These are phyloP conservation scores for Raphanus sativus DNA, from an alignment of 345 rosid species.

Conservation along the genomic window DNA sequence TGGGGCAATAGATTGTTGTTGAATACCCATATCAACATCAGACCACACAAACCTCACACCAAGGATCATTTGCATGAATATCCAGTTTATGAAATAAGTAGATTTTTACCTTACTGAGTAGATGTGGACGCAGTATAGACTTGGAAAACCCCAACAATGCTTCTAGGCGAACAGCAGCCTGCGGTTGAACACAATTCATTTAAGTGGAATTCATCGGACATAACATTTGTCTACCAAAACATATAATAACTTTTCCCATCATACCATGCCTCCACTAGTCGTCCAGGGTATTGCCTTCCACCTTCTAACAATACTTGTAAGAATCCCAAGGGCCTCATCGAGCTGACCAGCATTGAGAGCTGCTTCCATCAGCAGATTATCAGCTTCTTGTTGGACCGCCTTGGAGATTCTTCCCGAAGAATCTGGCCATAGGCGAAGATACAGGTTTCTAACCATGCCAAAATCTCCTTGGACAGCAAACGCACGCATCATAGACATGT, in stretches of 20 bases:
- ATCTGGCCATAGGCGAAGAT: constrained; percentile 63
- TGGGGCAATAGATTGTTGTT: constrained; percentile 28
- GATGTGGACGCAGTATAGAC: constrained; percentile 56
- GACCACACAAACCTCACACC: constrained; percentile 4
- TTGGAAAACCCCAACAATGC: constrained; percentile 54
- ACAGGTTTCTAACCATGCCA: constrained; percentile 55
- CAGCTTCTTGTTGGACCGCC: constrained; percentile 62
- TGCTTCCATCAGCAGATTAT: constrained; percentile 83
- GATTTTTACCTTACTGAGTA: constrained; percentile 55
- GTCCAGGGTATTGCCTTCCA: constrained; percentile 77
- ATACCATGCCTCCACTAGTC: constrained; percentile 80
- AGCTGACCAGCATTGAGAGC: constrained; percentile 75
- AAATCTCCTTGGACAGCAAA: constrained; percentile 60
- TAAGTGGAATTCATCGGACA: neutral
- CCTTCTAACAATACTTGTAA: constrained; percentile 46
- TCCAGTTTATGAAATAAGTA: neutral
- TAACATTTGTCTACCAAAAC: constrained; percentile 8
- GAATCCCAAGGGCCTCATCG: constrained; percentile 50
- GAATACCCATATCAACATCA: constrained; percentile 5
- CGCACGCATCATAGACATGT: constrained; percentile 76
- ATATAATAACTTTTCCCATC: constrained; percentile 18
- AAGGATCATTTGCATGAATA: constrained; percentile 15
- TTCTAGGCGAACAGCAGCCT: constrained; percentile 68
- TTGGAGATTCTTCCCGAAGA: constrained; percentile 59
- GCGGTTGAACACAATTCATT: constrained; percentile 15